Percentiles rank a stretch among this genome's conserved stretches.
Conservation (phyloP, 768 basidiomycete species). For the Dioszegia hungarica region DNA sequence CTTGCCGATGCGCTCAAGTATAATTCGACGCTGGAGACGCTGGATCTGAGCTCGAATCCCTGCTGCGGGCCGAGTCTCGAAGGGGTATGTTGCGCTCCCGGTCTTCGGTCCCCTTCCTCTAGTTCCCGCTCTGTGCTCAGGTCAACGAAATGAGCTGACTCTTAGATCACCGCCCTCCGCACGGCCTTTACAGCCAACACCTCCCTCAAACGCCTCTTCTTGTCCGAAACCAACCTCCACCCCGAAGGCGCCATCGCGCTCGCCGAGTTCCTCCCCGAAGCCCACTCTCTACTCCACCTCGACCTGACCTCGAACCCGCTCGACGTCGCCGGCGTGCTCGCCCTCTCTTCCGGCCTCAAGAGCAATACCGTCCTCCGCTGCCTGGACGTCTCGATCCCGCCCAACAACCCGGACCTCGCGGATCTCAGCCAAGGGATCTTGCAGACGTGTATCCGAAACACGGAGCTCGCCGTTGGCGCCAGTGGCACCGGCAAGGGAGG, state of each 20-base stretch:
- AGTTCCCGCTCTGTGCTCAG: no score
- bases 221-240: conserved; percentile 73
- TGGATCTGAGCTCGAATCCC: conserved; percentile 88
- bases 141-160: neutral
- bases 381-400: conserved; percentile 86
- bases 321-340: conserved; percentile 88
- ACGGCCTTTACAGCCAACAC: conserved; percentile 90
- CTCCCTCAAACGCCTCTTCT: conserved; percentile 84
- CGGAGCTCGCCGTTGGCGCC: conserved; percentile 61
- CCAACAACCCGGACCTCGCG: conserved; percentile 51
- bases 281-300: conserved; percentile 77
- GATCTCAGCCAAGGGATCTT: conserved; percentile 84
- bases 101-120: no score
- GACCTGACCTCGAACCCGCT: conserved; percentile 76
- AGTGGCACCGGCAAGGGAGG: conserved; percentile 56
- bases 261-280: conserved; percentile 93
- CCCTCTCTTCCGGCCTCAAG: conserved; percentile 77
- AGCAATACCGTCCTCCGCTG: conserved; percentile 80
- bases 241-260: conserved; percentile 86
- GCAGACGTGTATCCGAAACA: conserved; percentile 85
- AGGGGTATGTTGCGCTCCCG: conserved; percentile 66
- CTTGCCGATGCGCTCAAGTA: conserved; percentile 97
- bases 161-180: conserved; percentile 62
- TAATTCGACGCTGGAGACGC: conserved; percentile 84
- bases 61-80: conserved; percentile 84